These are phyloP conservation scores for Globisporangium carolinianum DNA, from an alignment of 352 stramenopile species.

Conservation along the genomic window DNA sequence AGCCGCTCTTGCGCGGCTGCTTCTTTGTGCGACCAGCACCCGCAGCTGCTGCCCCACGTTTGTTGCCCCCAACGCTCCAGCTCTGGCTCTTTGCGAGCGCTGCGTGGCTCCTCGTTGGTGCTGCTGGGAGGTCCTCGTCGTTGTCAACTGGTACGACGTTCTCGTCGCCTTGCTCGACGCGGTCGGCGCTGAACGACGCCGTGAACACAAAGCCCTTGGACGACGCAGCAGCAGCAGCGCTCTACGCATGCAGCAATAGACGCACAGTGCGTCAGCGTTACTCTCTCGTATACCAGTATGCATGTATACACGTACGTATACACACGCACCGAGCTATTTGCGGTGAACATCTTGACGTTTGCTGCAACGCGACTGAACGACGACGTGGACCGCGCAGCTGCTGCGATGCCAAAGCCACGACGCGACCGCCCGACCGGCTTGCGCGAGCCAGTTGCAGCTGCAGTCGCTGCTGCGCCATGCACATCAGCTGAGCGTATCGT, in stretches of 20 bases:
- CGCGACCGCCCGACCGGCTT: slow-evolving; percentile 17
- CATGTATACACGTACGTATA: not conserved
- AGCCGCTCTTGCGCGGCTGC: slow-evolving; percentile 36
- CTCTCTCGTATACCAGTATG: too few relatives aligned
- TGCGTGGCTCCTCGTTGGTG: slow-evolving; percentile 6
- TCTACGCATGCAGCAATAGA: too few relatives aligned
- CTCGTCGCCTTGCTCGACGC: slow-evolving; percentile 29
- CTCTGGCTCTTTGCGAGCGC: slow-evolving; percentile 49
- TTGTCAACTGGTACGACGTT: slow-evolving; percentile 21
- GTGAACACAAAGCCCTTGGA: slow-evolving; percentile 79
- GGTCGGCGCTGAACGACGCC: slow-evolving; percentile 49
- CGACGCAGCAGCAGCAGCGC: slow-evolving; percentile 7
- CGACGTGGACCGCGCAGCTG: slow-evolving; percentile 31
- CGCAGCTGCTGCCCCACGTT: slow-evolving; percentile 4
- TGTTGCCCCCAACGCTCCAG: slow-evolving; percentile 21
- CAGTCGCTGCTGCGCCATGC: not conserved
- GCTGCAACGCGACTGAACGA: slow-evolving; percentile 65
- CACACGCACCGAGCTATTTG: slow-evolving; percentile 48
- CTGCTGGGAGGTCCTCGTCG: slow-evolving; percentile 8
- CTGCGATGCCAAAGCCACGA: slow-evolving; percentile 41
- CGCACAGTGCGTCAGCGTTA: not conserved
- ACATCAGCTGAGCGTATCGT: too few relatives aligned
- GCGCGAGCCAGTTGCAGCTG: slow-evolving; percentile 1
- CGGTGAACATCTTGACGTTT: slow-evolving; percentile 68
- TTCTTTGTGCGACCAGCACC: slow-evolving; percentile 13